phyloP scores from a whole-genome alignment of 352 stramenopile species.

The Phytophthora macrochlamydospora region DNA sequence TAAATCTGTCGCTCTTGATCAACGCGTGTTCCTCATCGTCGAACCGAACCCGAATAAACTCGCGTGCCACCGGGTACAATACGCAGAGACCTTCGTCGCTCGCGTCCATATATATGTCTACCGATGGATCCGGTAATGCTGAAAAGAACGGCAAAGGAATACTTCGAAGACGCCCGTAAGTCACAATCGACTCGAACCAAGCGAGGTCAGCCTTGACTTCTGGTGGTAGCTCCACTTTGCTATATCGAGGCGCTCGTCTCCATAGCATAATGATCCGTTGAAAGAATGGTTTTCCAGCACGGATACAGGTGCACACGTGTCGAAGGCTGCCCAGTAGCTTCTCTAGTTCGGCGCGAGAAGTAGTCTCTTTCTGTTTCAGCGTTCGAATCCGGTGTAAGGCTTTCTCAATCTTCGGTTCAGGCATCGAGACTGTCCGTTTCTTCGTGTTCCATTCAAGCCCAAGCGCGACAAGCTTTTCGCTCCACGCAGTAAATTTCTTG shows the following conservation, averaged over 20 bases:
- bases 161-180: not conserved
- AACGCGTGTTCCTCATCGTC: slow-evolving; percentile 5
- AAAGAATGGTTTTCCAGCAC: slow-evolving; percentile 5
- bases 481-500: slow-evolving; percentile 12
- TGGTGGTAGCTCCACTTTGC: not conserved
- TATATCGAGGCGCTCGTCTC: not conserved
- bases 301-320: slow-evolving; percentile 1
- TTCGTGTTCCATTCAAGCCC: slow-evolving; percentile 7
- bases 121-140: not conserved
- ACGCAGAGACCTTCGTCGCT: not conserved
- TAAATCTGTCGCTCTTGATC: not conserved
- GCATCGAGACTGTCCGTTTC: not conserved
- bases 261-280: slow-evolving; percentile 1
- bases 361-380: not conserved
- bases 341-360: not conserved
- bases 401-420: too few species aligned
- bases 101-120: slow-evolving; percentile 24
- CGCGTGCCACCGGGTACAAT: not conserved
- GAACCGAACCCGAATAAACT: slow-evolving; percentile 14
- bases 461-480: not conserved
- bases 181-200: slow-evolving; percentile 3
- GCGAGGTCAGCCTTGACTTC: not conserved
- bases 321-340: not conserved
- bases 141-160: slow-evolving; percentile 1
- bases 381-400: too few species aligned